Conservation (phyloP, 495 filamentous ascomycete genomes). For the Lindgomyces ingoldianus region DNA sequence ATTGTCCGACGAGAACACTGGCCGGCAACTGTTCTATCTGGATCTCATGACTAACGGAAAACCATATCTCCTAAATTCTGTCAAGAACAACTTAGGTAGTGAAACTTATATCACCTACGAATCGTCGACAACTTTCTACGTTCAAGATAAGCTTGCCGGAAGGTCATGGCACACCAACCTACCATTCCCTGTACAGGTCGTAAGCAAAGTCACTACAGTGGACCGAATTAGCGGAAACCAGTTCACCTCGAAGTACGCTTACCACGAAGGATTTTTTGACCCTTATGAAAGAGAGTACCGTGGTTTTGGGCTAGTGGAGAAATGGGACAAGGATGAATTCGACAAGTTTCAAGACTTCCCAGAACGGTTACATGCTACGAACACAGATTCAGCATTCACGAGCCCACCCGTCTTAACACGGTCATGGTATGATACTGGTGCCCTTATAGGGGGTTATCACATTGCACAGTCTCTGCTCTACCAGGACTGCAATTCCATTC, state of each 20-base stretch:
- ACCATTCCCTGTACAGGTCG: conserved; percentile 43
- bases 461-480: not conserved
- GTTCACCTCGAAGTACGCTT: conserved; percentile 33
- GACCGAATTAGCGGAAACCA: conserved; percentile 34
- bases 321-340: conserved; percentile 40
- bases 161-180: conserved; percentile 41
- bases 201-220: conserved; percentile 13
- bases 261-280: conserved; percentile 48
- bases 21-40: not conserved
- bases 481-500: not conserved
- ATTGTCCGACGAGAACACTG: not conserved
- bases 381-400: no score
- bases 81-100: conserved; percentile 24
- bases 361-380: no score
- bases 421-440: not conserved
- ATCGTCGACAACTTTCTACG: conserved; percentile 42
- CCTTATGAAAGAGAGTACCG: conserved; percentile 43
- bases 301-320: conserved; percentile 45
- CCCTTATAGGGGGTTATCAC: not conserved
- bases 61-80: not conserved
- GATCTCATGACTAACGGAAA: not conserved
- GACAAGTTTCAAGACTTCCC: no score
- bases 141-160: conserved; percentile 35
- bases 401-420: not conserved
- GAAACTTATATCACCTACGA: conserved; percentile 36